A percentile compares a stretch with the other conserved stretches of the same genome.
Evolutionary conservation across 2,329 filamentous ascomycete species (phyloP).

Genomic region (Dendrostoma leiphaemia): DNA sequence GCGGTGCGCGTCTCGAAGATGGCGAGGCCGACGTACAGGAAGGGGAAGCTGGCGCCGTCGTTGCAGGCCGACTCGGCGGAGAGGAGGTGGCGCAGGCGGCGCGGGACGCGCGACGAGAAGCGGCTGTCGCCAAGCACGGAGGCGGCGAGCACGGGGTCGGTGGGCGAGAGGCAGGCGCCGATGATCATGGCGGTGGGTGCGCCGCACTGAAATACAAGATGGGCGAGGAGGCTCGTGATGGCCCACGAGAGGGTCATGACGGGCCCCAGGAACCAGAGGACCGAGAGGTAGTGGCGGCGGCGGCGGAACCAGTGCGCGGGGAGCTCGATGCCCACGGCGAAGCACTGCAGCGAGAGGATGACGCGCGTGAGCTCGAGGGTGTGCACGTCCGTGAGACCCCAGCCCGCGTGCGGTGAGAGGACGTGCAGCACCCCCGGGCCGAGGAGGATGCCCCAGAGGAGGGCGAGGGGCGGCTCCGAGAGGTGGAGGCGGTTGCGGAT

Average conservation of each 20-base stretch:
- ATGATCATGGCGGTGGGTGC: conserved; percentile 61
- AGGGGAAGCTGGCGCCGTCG: conserved; percentile 18
- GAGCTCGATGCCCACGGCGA: conserved; percentile 70
- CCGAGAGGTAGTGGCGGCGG: conserved; percentile 17
- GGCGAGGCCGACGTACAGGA: conserved; percentile 11
- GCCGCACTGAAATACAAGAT: conserved; percentile 60
- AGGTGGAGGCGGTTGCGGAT: conserved; percentile 16
- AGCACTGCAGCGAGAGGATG: conserved; percentile 71
- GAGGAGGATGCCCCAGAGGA: conserved; percentile 14
- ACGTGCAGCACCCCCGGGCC: conserved; percentile 7
- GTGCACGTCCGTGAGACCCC: conserved; percentile 6
- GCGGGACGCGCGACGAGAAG: conserved; percentile 64
- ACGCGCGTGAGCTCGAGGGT: conserved; percentile 63
- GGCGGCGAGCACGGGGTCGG: conserved; percentile 68
- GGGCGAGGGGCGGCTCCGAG: conserved; percentile 10
- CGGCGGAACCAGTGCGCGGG: conserved; percentile 40
- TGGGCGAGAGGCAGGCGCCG: conserved; percentile 68
- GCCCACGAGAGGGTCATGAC: conserved; percentile 71
- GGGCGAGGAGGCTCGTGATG: conserved; percentile 58
- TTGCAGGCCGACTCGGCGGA: conserved; percentile 67
- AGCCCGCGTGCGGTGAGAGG: conserved; percentile 5
- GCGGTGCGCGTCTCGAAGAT: conserved; percentile 11
- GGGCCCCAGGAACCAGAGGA: conserved; percentile 62
- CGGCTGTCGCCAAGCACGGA: conserved; percentile 50
- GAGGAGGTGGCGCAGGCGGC: conserved; percentile 61